Evolutionary conservation across 1,139 yeast species (phyloP).

Genomic region (Keqinozyma sinolaborantium): DNA sequence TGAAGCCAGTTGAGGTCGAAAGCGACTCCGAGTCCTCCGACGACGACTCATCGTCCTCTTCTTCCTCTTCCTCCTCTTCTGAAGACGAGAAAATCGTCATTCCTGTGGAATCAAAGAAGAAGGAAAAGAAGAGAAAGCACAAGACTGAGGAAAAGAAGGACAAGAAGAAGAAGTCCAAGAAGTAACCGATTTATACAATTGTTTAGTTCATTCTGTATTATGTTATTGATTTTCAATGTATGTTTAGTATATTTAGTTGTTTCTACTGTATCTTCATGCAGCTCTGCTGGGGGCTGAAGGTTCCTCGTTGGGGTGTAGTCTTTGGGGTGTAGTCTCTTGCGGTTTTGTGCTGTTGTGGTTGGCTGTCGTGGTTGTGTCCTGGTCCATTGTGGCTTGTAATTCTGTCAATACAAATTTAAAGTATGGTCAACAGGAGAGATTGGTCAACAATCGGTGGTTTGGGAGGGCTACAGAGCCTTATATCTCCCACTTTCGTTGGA

Average conservation of each 20-base stretch:
- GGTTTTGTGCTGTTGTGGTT: too few relatives aligned
- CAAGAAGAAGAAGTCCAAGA: conserved; percentile 17
- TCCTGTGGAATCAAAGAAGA: conserved; percentile 18
- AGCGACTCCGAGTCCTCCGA: conserved; percentile 7
- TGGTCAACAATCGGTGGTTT: too few relatives aligned
- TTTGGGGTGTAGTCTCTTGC: too few relatives aligned
- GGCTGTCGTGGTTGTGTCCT: too few relatives aligned
- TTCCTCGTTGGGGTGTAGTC: too few relatives aligned
- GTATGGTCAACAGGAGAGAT: too few relatives aligned
- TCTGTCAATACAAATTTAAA: too few relatives aligned
- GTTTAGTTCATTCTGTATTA: background rate
- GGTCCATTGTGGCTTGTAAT: too few relatives aligned
- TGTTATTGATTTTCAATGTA: conserved; percentile 1
- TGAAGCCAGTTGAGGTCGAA: conserved; percentile 13
- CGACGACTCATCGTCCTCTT: conserved; percentile 2
- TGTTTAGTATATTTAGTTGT: background rate
- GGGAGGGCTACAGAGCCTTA: too few relatives aligned
- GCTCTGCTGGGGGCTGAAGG: too few relatives aligned
- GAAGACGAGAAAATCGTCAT: conserved; percentile 15
- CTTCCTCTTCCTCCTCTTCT: conserved; percentile 9
- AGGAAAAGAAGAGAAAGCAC: conserved; percentile 16
- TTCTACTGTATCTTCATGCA: too few relatives aligned
- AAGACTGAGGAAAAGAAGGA: conserved; percentile 16
- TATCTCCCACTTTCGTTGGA: too few relatives aligned
- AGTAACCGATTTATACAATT: conserved; percentile 3